Conservation (phyloP, 305 asterid genomes). For the Fraxinus nigra region DNA sequence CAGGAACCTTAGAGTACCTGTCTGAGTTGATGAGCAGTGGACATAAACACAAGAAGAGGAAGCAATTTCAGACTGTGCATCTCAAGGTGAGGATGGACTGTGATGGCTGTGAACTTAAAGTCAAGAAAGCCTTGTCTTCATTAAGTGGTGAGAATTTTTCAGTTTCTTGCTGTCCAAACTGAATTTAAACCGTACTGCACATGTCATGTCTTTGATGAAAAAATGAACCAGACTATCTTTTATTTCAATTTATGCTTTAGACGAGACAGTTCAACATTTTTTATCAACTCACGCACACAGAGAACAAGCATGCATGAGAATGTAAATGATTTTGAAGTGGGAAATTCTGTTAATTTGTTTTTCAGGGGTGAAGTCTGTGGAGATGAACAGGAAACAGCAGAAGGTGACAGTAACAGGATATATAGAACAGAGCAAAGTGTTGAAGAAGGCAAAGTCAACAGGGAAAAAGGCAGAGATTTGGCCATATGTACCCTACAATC, state of each 20-base stretch:
- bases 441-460: slow-evolving; percentile 71
- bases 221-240: background rate
- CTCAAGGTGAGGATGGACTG: slow-evolving; percentile 90
- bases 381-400: slow-evolving; percentile 69
- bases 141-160: slow-evolving; percentile 41
- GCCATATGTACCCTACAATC: slow-evolving; percentile 79
- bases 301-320: background rate
- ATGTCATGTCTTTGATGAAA: background rate
- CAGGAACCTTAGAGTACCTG: slow-evolving; percentile 57
- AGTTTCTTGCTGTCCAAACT: background rate
- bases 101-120: slow-evolving; percentile 87
- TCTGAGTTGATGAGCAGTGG: slow-evolving; percentile 49
- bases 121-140: slow-evolving; percentile 71
- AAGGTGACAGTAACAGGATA: slow-evolving; percentile 73
- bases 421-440: slow-evolving; percentile 63
- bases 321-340: background rate
- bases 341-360: background rate
- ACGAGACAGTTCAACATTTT: background rate
- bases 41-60: slow-evolving; percentile 39
- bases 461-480: slow-evolving; percentile 84
- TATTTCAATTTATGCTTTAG: background rate
- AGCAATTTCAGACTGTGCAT: slow-evolving; percentile 59
- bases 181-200: background rate
- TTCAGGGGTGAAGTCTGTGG: slow-evolving; percentile 73
- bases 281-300: background rate